Evolutionary conservation across 805 yeast genomes (phyloP), one percentile per base, ranked within the genome.

Genomic region (Yarrowia sp.): DNA sequence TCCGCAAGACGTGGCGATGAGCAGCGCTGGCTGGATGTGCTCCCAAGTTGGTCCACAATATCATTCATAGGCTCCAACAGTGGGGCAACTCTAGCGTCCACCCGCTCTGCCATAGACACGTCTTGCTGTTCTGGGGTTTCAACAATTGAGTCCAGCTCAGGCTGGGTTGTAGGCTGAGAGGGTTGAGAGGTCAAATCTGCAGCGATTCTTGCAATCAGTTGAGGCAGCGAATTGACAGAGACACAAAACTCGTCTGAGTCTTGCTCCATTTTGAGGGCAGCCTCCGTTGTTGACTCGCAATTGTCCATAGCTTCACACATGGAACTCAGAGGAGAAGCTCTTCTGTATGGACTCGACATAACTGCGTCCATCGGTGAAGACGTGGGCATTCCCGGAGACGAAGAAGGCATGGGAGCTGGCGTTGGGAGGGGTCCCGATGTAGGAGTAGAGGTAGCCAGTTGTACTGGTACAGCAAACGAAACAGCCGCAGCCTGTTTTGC

Each of bases 371-470:
- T 24, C 16, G 59, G 59, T 3, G 59, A 51, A 4, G 59, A 51
- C 8, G 59, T 51, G 21, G 59, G 59, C 59, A 54, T 54, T 2
- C 41, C 44, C 7, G 61, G 61, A 11, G 61, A 36, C 1, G 61
- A 54, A 1, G 61, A 36, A 6, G 61, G 61, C 44, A 54, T 54
- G 2, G 56, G 17, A 11, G 26, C 24, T 5, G 56, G 12, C 6
- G 30, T 22, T 1, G 41, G 32, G 4, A 21, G 9, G 19, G 17
- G 28, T 12, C 10, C 38, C 3, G 58, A 5, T 14, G 38, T 21
- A 1, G 24, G 36, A 11, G 12, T 22, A 22, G 26, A 28, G 8
- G 16, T 24, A 19, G 24, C 12, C 16, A 24, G 16, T 14, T 8
- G 38, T 4, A 21, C 38, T 9, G 54, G 54, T 9, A 30, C 26